Percentiles rank a stretch among this genome's conserved stretches.
Evolutionary conservation across 106 monocot genomes (phyloP).

Genomic region (Apostasia ramifera): DNA sequence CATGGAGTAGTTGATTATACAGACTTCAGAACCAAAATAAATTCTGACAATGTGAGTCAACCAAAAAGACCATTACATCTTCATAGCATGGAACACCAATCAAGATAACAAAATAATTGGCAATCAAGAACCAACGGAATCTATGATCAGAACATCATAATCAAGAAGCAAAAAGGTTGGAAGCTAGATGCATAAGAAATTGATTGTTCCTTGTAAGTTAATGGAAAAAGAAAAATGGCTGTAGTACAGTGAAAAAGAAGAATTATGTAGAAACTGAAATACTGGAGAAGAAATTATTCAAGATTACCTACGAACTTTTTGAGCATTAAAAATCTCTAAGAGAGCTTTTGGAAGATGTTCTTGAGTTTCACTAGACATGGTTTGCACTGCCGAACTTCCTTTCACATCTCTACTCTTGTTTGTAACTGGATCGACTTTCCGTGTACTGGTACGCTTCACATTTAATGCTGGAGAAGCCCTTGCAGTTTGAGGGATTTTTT

Average conservation of each 20-base stretch:
- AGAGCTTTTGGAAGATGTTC: conserved; percentile 51
- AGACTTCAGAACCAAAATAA: no score
- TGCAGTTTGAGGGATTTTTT: not conserved
- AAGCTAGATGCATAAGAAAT: no score
- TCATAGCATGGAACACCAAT: no score
- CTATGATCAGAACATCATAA: no score
- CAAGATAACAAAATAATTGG: no score
- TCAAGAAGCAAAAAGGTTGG: no score
- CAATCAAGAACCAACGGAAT: no score
- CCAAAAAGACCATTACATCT: no score
- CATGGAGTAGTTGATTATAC: no score
- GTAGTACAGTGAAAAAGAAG: not conserved
- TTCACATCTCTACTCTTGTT: conserved; percentile 4
- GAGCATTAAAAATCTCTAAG: conserved; percentile 33
- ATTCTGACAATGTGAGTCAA: no score
- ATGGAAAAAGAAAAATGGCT: no score
- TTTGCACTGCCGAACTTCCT: conserved; percentile 8
- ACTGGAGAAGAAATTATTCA: not conserved
- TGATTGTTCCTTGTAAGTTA: no score
- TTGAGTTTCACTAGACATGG: conserved; percentile 42
- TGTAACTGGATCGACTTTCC: conserved; percentile 10
- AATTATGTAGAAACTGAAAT: not conserved
- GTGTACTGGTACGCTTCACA: not conserved
- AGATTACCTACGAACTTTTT: conserved; percentile 61
- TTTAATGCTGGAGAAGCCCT: conserved; percentile 9